Conservation (phyloP, 2,329 filamentous ascomycete species). For the Pseudocercospora pini-densiflorae region DNA sequence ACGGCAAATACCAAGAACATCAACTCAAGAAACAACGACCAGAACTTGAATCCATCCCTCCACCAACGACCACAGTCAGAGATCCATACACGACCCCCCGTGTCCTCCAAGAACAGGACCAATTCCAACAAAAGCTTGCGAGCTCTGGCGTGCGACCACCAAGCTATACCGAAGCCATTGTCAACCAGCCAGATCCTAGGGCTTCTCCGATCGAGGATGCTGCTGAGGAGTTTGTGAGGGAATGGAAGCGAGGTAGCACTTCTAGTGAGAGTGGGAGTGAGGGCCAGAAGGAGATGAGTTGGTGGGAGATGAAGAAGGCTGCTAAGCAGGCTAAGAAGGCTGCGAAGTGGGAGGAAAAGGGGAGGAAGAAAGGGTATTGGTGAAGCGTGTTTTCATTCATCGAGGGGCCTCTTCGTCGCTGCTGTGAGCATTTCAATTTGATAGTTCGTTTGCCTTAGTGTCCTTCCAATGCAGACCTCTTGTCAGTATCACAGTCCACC, state of each 20-base stretch:
- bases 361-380: not conserved
- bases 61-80: not conserved
- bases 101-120: not conserved
- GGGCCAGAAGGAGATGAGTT: not conserved
- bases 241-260: not conserved
- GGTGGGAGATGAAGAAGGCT: constrained; percentile 3
- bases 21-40: constrained; percentile 4
- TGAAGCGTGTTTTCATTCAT: not conserved
- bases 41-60: not conserved
- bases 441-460: not conserved
- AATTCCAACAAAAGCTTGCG: not conserved
- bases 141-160: not conserved
- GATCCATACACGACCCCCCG: not conserved
- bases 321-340: not conserved
- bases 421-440: not conserved
- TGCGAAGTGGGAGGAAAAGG: not conserved
- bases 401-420: no score
- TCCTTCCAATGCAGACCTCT: no score
- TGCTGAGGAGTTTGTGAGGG: constrained; percentile 1
- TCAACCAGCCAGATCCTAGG: not conserved
- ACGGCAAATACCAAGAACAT: constrained; percentile 22
- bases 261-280: not conserved
- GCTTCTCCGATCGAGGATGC: not conserved
- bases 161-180: not conserved
- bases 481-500: no score